These are phyloP conservation scores for Dissophora globulifera DNA, from an alignment of 192 early-diverging fungal species.

Conservation along the genomic window DNA sequence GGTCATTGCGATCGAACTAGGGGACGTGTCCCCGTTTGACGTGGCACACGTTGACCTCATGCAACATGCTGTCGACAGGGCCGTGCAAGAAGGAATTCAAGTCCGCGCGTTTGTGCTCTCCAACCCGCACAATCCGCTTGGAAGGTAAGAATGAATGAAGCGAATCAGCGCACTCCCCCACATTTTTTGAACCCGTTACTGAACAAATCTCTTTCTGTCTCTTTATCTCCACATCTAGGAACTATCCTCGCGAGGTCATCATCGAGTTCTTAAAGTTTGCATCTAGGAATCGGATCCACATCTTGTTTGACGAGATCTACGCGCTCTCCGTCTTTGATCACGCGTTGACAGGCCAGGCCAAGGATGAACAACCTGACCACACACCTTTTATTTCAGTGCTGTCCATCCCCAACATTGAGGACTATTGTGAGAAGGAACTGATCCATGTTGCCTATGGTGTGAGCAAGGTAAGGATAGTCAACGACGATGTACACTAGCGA, in stretches of 20 bases:
- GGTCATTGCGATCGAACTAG: constrained; percentile 62
- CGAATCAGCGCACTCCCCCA: no score
- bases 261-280: constrained; percentile 71
- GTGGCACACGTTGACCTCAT: constrained; percentile 52
- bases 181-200: not conserved
- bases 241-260: constrained; percentile 64
- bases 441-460: constrained; percentile 82
- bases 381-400: constrained; percentile 74
- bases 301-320: constrained; percentile 87
- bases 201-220: not conserved
- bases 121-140: constrained; percentile 82
- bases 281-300: constrained; percentile 67
- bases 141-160: constrained; percentile 60
- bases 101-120: constrained; percentile 72
- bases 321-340: constrained; percentile 70
- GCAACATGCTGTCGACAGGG: constrained; percentile 62
- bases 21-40: constrained; percentile 47
- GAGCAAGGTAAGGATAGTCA: constrained; percentile 68
- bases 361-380: constrained; percentile 30
- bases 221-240: constrained; percentile 27
- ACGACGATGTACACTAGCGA: no score
- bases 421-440: constrained; percentile 68
- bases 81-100: constrained; percentile 46
- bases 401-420: constrained; percentile 62
- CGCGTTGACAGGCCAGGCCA: constrained; percentile 22